Percentiles rank a stretch among this genome's conserved stretches.
Evolutionary conservation across 768 basidiomycete genomes (phyloP).

Genomic region (Strobilomyces echinocephalus): DNA sequence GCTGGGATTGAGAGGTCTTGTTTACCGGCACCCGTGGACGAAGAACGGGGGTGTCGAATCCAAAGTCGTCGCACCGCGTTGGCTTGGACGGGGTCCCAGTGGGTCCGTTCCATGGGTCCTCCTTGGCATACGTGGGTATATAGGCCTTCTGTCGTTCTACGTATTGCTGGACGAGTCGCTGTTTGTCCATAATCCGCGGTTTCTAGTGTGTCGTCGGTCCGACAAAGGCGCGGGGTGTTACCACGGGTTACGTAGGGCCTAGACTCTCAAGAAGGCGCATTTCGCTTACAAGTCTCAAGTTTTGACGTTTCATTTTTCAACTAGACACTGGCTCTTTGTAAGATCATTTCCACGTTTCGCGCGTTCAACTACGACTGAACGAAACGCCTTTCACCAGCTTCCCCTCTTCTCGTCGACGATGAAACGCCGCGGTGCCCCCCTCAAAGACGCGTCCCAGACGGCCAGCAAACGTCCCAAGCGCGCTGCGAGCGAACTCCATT

Average conservation of each 20-base stretch:
- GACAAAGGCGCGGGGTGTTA: too few species aligned
- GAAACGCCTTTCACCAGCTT: not conserved
- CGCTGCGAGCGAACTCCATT: constrained; percentile 15
- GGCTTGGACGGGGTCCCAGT: constrained; percentile 10
- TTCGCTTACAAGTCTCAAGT: not conserved
- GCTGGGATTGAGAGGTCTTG: constrained; percentile 6
- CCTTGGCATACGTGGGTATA: constrained; percentile 39
- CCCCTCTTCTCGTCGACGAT: not conserved
- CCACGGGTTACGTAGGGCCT: constrained; percentile 6
- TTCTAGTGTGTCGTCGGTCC: not conserved
- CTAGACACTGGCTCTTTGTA: constrained; percentile 1
- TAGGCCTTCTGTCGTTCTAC: constrained; percentile 46
- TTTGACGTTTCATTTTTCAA: constrained; percentile 5
- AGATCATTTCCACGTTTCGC: not conserved
- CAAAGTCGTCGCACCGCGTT: constrained; percentile 23
- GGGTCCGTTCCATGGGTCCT: constrained; percentile 29
- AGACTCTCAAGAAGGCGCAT: not conserved
- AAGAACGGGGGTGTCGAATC: constrained; percentile 54
- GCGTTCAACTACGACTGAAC: not conserved
- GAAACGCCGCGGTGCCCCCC: constrained; percentile 19
- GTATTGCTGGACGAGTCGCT: constrained; percentile 42
- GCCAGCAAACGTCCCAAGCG: constrained; percentile 23
- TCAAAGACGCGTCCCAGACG: constrained; percentile 12
- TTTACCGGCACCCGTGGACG: constrained; percentile 38
- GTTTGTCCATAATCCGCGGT: constrained; percentile 33